phyloP scores from a whole-genome alignment of 495 filamentous ascomycete genomes.

The Platismatia glauca region DNA sequence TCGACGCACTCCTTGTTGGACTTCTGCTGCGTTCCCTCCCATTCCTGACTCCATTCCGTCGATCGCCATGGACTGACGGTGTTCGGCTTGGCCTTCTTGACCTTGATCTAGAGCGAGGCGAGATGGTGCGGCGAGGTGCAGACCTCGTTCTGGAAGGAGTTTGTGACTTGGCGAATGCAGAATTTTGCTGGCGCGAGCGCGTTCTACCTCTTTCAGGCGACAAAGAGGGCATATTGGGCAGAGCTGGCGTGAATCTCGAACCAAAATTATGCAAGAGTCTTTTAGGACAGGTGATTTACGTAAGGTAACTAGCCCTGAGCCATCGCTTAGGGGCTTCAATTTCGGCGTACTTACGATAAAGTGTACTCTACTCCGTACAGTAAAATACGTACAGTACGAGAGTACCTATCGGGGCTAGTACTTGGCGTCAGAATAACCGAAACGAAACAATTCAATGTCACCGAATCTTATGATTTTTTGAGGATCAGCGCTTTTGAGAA shows the following conservation, averaged over 20 bases:
- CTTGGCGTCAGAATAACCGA: too few relatives aligned
- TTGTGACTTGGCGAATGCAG: slow-evolving; percentile 23
- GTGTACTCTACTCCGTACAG: too few relatives aligned
- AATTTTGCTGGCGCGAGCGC: slow-evolving; percentile 27
- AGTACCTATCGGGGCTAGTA: too few relatives aligned
- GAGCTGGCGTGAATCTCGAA: neutral
- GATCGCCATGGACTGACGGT: slow-evolving; percentile 27
- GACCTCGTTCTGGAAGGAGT: slow-evolving; percentile 29
- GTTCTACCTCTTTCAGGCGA: slow-evolving; percentile 26
- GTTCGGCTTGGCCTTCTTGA: slow-evolving; percentile 32
- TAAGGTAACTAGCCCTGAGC: too few relatives aligned
- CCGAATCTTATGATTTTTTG: too few relatives aligned
- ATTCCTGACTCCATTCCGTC: slow-evolving; percentile 32
- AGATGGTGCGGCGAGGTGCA: slow-evolving; percentile 38
- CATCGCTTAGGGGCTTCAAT: too few relatives aligned
- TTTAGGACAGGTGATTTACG: too few relatives aligned
- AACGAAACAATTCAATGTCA: too few relatives aligned
- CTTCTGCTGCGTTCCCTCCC: slow-evolving; percentile 40
- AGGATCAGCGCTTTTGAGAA: too few relatives aligned
- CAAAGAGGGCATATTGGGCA: slow-evolving; percentile 21
- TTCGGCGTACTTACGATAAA: too few relatives aligned
- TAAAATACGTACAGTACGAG: too few relatives aligned
- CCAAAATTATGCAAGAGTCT: too few relatives aligned
- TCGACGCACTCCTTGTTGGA: slow-evolving; percentile 32
- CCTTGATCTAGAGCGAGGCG: slow-evolving; percentile 38